Base-by-base conservation (phyloP, 306 rosid species). In the Delonix regia region DNA sequence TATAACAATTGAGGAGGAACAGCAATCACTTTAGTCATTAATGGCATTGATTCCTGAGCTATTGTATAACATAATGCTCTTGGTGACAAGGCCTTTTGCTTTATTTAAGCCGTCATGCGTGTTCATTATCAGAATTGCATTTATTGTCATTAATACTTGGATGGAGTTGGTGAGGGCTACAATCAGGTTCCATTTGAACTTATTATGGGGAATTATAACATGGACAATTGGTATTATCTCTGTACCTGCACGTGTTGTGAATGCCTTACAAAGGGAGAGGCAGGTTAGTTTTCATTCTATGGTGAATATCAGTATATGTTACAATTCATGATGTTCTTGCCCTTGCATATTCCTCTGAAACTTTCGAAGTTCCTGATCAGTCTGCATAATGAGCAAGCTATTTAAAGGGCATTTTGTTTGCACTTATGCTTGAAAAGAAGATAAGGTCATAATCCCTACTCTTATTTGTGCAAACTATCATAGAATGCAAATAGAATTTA, bases 11-110 rank as follows among this genome's bases (percentile, higher is more conserved):
- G 65, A 80, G 73, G 75, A 83, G 68, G 63, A 74, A 77, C 55
- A 78, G 68, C 63, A 75, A 74, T 69, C 36, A 30, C 56, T 60
- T 61, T 45, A 73, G 38, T 49, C 60, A 51, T 70, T 64, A 74
- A 93, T 88, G 92, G 90, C 87, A 36, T 79, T 88, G 69, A 27
- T 88, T 80, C 74, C 80, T 4, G 97, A 84, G 83, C 57, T 87
- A 12, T 8, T 81, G 67, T 75, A 81, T 63, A 77, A 33, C 42
- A 15, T 78, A 62, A 72, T 87, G 79, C 71, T 81, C 34, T 73
- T 87, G 84, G 85, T 73, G 69, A 86, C 83, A 9, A 45, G 83
- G 85, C 91, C 91, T 66, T 83, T 90, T 80, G 66, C 83, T 30
- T 82, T 86, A 10, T 36, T 86, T 61, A 84, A 80, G 49, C 39